These are phyloP conservation scores for Cryptococcus sp. DNA, from an alignment of 1,284 basidiomycete species.

Conservation along the genomic window DNA sequence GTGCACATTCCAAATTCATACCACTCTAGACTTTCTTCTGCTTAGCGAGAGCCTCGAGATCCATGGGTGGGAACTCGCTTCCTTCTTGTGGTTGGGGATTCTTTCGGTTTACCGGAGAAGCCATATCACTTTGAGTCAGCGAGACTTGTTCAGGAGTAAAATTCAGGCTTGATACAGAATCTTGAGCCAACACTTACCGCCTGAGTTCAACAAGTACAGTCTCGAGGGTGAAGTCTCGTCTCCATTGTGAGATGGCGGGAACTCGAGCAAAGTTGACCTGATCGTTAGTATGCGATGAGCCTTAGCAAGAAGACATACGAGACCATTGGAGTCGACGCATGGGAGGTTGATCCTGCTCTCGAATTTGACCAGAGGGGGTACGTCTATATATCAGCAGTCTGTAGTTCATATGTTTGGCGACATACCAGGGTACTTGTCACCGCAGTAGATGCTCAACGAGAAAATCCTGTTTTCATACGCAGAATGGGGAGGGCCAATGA, in stretches of 20 bases:
- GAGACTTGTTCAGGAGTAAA: neutral
- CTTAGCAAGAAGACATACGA: constrained; percentile 28
- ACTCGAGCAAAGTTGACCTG: constrained; percentile 69
- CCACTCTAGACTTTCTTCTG: constrained; percentile 26
- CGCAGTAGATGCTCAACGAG: constrained; percentile 86
- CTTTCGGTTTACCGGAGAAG: constrained; percentile 82
- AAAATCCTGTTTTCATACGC: constrained; percentile 99
- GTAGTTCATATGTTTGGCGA: constrained; percentile 40
- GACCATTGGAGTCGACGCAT: constrained; percentile 75
- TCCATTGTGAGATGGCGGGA: constrained; percentile 68
- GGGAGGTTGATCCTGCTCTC: constrained; percentile 91
- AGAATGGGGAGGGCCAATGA: constrained; percentile 96
- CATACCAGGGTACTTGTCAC: constrained; percentile 71
- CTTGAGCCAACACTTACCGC: constrained; percentile 56
- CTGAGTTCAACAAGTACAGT: constrained; percentile 84
- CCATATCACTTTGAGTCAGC: constrained; percentile 74
- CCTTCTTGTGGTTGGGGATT: constrained; percentile 92
- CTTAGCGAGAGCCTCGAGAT: constrained; percentile 38
- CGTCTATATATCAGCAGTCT: constrained; percentile 21
- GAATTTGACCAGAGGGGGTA: constrained; percentile 56
- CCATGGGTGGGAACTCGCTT: constrained; percentile 50
- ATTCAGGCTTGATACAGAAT: neutral
- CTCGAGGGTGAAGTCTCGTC: constrained; percentile 71
- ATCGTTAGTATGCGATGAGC: neutral
- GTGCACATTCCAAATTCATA: too few species aligned